Percentiles rank a stretch among this genome's conserved stretches.
Conservation (phyloP, 2,329 filamentous ascomycete species). For the Calonectria naviculata region DNA sequence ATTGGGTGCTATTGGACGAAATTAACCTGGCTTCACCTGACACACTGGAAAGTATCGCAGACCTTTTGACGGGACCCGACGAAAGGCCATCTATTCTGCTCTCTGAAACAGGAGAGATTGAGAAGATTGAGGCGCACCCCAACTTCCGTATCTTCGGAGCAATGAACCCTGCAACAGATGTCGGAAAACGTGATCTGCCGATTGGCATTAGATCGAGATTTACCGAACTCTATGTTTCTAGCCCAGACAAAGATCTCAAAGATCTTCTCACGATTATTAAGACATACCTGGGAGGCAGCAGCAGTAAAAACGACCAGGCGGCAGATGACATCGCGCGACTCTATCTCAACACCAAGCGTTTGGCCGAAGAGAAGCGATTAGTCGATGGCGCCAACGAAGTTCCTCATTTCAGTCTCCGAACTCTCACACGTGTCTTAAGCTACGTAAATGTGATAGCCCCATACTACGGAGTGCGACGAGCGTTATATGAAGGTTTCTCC, state of each 20-base stretch:
- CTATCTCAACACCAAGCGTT: slow-evolving; percentile 87
- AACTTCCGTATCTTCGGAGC: slow-evolving; percentile 97
- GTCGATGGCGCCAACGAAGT: slow-evolving; percentile 97
- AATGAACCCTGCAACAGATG: slow-evolving; percentile 99
- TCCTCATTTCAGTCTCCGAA: slow-evolving; percentile 96
- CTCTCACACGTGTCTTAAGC: slow-evolving; percentile 87
- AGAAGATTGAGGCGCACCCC: slow-evolving; percentile 88
- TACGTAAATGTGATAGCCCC: slow-evolving; percentile 89
- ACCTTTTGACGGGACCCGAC: slow-evolving; percentile 81
- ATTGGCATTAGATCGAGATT: slow-evolving; percentile 91
- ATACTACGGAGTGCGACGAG: slow-evolving; percentile 85
- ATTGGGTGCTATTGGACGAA: slow-evolving; percentile 97
- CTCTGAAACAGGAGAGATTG: slow-evolving; percentile 92
- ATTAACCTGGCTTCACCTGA: slow-evolving; percentile 97
- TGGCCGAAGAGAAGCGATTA: slow-evolving; percentile 84
- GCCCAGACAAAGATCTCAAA: slow-evolving; percentile 86
- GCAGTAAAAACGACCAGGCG: slow-evolving; percentile 77
- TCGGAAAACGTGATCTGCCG: slow-evolving; percentile 94
- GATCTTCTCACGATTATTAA: slow-evolving; percentile 90
- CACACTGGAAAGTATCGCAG: slow-evolving; percentile 92
- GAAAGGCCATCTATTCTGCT: slow-evolving; percentile 85
- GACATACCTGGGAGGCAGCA: slow-evolving; percentile 82
- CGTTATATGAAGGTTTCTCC: slow-evolving; percentile 93
- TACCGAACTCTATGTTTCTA: slow-evolving; percentile 94
- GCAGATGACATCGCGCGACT: slow-evolving; percentile 85